Conservation (phyloP, 768 basidiomycete species). For the Lentinus brumalis region DNA sequence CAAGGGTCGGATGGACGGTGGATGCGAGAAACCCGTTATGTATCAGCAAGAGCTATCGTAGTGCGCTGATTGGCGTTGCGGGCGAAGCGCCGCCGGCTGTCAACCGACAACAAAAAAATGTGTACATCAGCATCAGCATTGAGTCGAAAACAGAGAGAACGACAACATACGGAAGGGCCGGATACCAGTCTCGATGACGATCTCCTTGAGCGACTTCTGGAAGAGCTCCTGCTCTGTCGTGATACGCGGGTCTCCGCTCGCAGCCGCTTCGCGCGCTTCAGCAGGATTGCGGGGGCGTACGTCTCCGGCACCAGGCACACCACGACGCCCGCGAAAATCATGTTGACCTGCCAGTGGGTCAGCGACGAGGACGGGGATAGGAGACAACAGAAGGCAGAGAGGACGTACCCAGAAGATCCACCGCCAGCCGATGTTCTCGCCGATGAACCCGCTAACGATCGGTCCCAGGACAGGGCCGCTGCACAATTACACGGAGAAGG, state of each 20-base stretch:
- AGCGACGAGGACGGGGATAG: too few species aligned
- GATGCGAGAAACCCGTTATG: too few species aligned
- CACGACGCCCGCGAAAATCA: constrained; percentile 42
- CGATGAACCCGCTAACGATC: constrained; percentile 50
- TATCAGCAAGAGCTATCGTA: too few species aligned
- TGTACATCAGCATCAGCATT: not conserved
- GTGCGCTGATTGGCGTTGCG: too few species aligned
- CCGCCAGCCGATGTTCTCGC: constrained; percentile 41
- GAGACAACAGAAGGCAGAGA: too few species aligned
- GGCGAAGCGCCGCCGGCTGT: too few species aligned
- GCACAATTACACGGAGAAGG: too few species aligned
- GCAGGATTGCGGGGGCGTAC: constrained; percentile 46
- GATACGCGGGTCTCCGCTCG: constrained; percentile 38
- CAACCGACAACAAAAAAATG: too few species aligned
- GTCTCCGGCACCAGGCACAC: constrained; percentile 45
- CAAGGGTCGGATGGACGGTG: too few species aligned
- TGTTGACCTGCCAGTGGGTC: constrained; percentile 28
- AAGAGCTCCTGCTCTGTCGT: constrained; percentile 46
- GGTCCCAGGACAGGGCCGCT: constrained; percentile 52
- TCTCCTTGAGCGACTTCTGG: constrained; percentile 35
- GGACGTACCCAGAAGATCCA: constrained; percentile 37
- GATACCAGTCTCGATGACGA: constrained; percentile 41
- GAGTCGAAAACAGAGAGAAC: not conserved
- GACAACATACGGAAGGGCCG: constrained; percentile 39
- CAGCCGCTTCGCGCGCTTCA: constrained; percentile 39